Evolutionary conservation across 2,329 filamentous ascomycete genomes (phyloP).

Genomic region (Aspergillus versicolor): DNA sequence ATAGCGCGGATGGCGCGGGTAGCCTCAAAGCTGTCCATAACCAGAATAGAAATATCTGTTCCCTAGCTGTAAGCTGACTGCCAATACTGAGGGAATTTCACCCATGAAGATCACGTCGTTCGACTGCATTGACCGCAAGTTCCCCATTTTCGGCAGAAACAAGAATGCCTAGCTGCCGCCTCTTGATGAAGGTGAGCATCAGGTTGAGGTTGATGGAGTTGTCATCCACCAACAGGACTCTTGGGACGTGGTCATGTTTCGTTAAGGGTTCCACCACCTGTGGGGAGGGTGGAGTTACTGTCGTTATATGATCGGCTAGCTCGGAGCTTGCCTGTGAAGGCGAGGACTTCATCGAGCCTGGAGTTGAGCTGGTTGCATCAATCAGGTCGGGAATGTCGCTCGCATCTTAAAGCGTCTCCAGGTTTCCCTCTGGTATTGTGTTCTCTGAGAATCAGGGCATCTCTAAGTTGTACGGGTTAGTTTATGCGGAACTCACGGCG

Average conservation of each 20-base stretch:
- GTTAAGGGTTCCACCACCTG: neutral
- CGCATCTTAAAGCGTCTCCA: neutral
- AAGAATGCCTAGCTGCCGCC: conserved; percentile 34
- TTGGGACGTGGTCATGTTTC: conserved; percentile 18
- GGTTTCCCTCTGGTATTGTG: neutral
- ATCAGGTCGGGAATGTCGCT: conserved; percentile 9
- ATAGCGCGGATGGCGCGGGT: conserved; percentile 46
- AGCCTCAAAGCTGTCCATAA: conserved; percentile 50
- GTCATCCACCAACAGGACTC: conserved; percentile 47
- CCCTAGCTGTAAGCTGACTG: neutral
- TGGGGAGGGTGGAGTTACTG: conserved; percentile 8
- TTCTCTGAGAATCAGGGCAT: conserved; percentile 23
- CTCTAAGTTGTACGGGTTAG: conserved; percentile 37
- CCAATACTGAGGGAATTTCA: conserved; percentile 9
- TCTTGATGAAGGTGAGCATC: conserved; percentile 45
- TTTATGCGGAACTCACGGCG: conserved; percentile 44
- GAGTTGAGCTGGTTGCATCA: neutral
- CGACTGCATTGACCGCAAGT: conserved; percentile 42
- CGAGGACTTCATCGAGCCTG: neutral
- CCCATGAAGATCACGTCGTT: conserved; percentile 49
- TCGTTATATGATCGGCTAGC: conserved; percentile 6
- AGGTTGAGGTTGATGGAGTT: conserved; percentile 47
- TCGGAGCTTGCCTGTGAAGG: conserved; percentile 10
- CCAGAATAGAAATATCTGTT: conserved; percentile 48
- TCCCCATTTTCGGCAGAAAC: conserved; percentile 45